Percentiles rank a stretch among this genome's conserved stretches.
These are phyloP conservation scores for Lizonia empirigonia DNA, from an alignment of 2,329 filamentous ascomycete genomes.

Conservation along the genomic window DNA sequence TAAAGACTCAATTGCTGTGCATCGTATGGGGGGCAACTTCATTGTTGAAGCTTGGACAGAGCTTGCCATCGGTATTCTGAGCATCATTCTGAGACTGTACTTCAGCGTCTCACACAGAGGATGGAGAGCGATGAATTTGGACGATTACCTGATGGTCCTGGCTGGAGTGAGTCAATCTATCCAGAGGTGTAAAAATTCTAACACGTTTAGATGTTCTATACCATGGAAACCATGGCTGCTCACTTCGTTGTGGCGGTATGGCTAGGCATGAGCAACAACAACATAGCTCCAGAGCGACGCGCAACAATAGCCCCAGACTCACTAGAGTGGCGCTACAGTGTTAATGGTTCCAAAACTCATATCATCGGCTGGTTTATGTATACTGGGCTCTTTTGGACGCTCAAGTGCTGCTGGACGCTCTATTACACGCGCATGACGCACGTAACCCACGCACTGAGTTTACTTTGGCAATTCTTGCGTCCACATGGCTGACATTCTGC, in stretches of 20 bases:
- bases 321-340: neutral
- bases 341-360: no score
- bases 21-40: slow-evolving; percentile 12
- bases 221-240: slow-evolving; percentile 55
- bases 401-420: no score
- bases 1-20: no score
- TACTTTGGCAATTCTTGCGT: no score
- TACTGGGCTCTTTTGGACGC: no score
- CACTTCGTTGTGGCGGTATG: slow-evolving; percentile 54
- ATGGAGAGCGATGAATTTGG: slow-evolving; percentile 57
- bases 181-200: no score
- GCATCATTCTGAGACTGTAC: slow-evolving; percentile 59
- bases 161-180: no score
- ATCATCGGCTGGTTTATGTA: no score
- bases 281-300: neutral
- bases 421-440: no score
- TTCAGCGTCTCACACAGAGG: slow-evolving; percentile 58
- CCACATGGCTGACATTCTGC: no score
- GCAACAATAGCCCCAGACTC: no score
- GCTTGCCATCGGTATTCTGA: slow-evolving; percentile 39
- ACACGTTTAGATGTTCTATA: slow-evolving; percentile 54
- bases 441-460: no score
- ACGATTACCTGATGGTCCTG: slow-evolving; percentile 65
- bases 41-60: slow-evolving; percentile 16
- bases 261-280: slow-evolving; percentile 5